phyloP scores from a whole-genome alignment of 1,284 basidiomycete genomes.

The Trichosporon ovoides region DNA sequence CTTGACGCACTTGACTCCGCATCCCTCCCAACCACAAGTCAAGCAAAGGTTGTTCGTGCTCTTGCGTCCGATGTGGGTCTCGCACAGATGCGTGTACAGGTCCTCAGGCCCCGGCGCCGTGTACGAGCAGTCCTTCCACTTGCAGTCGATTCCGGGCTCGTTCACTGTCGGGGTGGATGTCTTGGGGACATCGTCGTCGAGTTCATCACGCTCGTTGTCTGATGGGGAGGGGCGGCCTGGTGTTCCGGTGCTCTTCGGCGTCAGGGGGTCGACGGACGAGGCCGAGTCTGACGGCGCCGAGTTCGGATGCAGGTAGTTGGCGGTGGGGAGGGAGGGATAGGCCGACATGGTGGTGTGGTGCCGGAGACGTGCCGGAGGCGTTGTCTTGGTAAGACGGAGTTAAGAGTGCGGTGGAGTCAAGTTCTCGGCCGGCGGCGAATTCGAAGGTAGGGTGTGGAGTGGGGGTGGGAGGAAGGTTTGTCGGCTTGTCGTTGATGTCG shows the following conservation, averaged over 20 bases:
- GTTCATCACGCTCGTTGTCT: slow-evolving; percentile 12
- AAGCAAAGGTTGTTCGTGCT: slow-evolving; percentile 92
- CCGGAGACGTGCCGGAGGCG: not conserved
- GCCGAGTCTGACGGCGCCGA: slow-evolving; percentile 27
- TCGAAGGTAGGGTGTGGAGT: too few species aligned
- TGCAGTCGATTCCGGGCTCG: slow-evolving; percentile 35
- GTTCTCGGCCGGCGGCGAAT: too few species aligned
- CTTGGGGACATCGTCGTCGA: slow-evolving; percentile 8
- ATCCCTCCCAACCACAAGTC: slow-evolving; percentile 88
- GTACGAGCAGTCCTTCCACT: slow-evolving; percentile 39
- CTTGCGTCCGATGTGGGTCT: slow-evolving; percentile 81
- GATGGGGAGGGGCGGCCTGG: slow-evolving; percentile 11
- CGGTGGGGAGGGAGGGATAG: slow-evolving; percentile 24
- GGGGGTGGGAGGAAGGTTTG: too few species aligned
- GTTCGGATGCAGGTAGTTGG: slow-evolving; percentile 19
- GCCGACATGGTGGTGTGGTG: slow-evolving; percentile 11
- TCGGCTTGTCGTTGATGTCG: too few species aligned
- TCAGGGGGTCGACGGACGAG: slow-evolving; percentile 33
- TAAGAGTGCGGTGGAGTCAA: too few species aligned
- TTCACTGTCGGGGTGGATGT: too few species aligned
- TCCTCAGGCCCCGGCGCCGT: slow-evolving; percentile 35
- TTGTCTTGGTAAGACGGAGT: not conserved
- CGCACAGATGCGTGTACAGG: slow-evolving; percentile 48
- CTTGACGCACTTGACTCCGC: slow-evolving; percentile 82
- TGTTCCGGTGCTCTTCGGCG: slow-evolving; percentile 20